Evolutionary conservation across 2,329 filamentous ascomycete genomes (phyloP).

Genomic region (Curvularia hawaiiensis): DNA sequence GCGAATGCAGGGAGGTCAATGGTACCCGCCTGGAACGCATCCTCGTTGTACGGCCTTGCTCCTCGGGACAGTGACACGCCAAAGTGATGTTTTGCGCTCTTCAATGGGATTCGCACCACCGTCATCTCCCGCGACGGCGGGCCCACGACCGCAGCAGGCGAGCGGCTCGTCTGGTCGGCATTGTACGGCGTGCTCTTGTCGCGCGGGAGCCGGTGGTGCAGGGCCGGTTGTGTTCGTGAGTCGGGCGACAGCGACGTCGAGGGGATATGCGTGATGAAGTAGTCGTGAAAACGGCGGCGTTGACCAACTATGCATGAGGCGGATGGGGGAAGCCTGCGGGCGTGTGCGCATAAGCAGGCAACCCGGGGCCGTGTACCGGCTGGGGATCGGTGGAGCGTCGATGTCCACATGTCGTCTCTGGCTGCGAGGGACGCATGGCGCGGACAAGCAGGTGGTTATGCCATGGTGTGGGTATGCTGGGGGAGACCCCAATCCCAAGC

Average conservation of each 20-base stretch:
- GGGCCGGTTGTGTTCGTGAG: slow-evolving; percentile 65
- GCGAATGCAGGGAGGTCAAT: slow-evolving; percentile 94
- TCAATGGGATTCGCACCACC: slow-evolving; percentile 91
- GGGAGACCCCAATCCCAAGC: slow-evolving; percentile 26
- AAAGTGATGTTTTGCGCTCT: slow-evolving; percentile 95
- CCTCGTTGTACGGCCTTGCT: slow-evolving; percentile 87
- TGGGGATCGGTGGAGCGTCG: slow-evolving; percentile 33
- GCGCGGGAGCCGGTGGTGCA: slow-evolving; percentile 85
- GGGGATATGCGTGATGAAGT: slow-evolving; percentile 95
- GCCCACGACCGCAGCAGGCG: slow-evolving; percentile 46
- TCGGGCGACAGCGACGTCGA: slow-evolving; percentile 93
- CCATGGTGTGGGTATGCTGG: slow-evolving; percentile 30
- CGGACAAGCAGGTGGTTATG: slow-evolving; percentile 34
- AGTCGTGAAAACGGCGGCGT: slow-evolving; percentile 76
- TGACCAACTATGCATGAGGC: slow-evolving; percentile 21
- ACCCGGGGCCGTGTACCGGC: slow-evolving; percentile 33
- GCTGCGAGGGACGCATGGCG: slow-evolving; percentile 42
- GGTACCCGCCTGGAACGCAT: slow-evolving; percentile 91
- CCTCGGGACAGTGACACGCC: slow-evolving; percentile 80
- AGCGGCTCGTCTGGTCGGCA: slow-evolving; percentile 46
- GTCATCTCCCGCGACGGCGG: slow-evolving; percentile 71
- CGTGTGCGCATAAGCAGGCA: slow-evolving; percentile 22
- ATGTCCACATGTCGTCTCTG: slow-evolving; percentile 48
- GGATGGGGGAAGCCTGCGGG: slow-evolving; percentile 13
- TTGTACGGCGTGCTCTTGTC: slow-evolving; percentile 80